These are phyloP conservation scores for Phytophthora lateralis DNA, from an alignment of 352 stramenopile species.

Conservation along the genomic window DNA sequence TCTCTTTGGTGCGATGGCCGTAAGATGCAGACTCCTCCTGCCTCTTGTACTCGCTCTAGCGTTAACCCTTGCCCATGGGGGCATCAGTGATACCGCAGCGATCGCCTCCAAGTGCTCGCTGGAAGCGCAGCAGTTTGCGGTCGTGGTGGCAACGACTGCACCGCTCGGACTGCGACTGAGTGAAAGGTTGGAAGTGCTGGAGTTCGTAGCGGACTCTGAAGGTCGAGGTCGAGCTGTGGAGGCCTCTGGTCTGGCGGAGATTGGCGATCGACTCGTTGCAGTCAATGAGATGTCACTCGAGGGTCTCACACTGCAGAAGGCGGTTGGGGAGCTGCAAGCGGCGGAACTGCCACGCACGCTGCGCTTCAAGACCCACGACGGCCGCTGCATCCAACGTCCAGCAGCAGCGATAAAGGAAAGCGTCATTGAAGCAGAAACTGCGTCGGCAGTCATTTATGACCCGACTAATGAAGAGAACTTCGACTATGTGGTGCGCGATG, in stretches of 20 bases:
- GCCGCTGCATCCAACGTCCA: slow-evolving; percentile 40
- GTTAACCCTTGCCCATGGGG: slow-evolving; percentile 5
- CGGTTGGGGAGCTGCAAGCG: slow-evolving; percentile 44
- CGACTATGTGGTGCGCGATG: slow-evolving; percentile 54
- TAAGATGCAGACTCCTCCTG: slow-evolving; percentile 1
- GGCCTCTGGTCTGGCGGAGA: slow-evolving; percentile 63
- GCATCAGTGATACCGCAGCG: neutral
- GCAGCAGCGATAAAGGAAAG: slow-evolving; percentile 20
- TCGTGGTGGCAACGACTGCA: slow-evolving; percentile 43
- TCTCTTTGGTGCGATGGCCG: slow-evolving; percentile 3
- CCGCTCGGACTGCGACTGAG: slow-evolving; percentile 66
- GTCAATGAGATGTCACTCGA: slow-evolving; percentile 62
- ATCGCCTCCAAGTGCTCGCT: slow-evolving; percentile 12
- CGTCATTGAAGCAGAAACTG: slow-evolving; percentile 21
- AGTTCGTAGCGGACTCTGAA: slow-evolving; percentile 62
- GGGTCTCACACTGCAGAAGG: slow-evolving; percentile 38
- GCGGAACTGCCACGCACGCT: slow-evolving; percentile 56
- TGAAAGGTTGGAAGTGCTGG: slow-evolving; percentile 65
- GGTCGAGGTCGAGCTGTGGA: slow-evolving; percentile 65
- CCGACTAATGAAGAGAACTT: slow-evolving; percentile 28
- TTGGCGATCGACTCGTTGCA: slow-evolving; percentile 63
- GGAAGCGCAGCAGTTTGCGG: slow-evolving; percentile 51
- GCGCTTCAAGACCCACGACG: slow-evolving; percentile 61
- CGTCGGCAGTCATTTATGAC: slow-evolving; percentile 17
- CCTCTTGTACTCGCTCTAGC: slow-evolving; percentile 13